Conservation (phyloP, 768 basidiomycete genomes). For the Infundibulicybe gibba region DNA sequence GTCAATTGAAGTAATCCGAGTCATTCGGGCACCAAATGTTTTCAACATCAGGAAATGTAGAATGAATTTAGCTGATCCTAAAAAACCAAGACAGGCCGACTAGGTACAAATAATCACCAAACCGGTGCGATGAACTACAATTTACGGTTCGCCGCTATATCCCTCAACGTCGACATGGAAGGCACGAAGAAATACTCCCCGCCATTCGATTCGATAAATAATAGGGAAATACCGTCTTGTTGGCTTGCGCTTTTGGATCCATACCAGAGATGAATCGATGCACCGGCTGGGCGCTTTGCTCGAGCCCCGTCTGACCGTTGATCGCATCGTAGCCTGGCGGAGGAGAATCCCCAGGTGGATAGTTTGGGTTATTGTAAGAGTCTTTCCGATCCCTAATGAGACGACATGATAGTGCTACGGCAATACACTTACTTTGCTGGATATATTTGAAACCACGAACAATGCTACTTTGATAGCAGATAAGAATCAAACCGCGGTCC, state of each 20-base stretch:
- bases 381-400: too few species aligned
- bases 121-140: too few species aligned
- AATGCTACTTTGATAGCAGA: slow-evolving; percentile 14
- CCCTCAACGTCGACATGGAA: slow-evolving; percentile 13
- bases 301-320: slow-evolving; percentile 9
- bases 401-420: too few species aligned
- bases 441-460: slow-evolving; percentile 11
- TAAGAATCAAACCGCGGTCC: slow-evolving; percentile 9
- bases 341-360: slow-evolving; percentile 8
- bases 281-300: background rate
- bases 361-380: slow-evolving; percentile 10
- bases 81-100: too few species aligned
- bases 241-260: slow-evolving; percentile 3
- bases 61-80: too few species aligned
- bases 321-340: slow-evolving; percentile 12
- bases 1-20: too few species aligned
- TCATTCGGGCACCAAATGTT: too few species aligned
- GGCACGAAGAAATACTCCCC: slow-evolving; percentile 23
- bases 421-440: slow-evolving; percentile 5
- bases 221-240: slow-evolving; percentile 6
- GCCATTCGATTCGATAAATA: slow-evolving; percentile 11
- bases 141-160: slow-evolving; percentile 1
- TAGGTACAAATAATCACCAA: too few species aligned
- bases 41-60: too few species aligned
- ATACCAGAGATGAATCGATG: slow-evolving; percentile 10